Percentiles rank a stretch among this genome's conserved stretches.
Evolutionary conservation across 257 asterid species (phyloP).

Genomic region (Rubia yunnanensis): DNA sequence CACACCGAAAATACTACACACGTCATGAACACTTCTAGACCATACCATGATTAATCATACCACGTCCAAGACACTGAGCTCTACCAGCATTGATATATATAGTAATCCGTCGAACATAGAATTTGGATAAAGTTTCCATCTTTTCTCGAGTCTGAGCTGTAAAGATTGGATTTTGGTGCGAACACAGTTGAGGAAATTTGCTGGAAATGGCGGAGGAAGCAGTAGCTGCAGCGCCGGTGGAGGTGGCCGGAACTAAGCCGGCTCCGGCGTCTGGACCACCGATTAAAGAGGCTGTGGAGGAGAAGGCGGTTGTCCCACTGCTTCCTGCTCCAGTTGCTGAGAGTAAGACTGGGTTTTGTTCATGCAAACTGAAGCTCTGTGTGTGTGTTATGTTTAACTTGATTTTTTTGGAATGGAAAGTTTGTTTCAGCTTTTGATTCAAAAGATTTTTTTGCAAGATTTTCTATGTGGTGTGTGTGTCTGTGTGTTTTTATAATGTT

Average conservation of each 20-base stretch:
- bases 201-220: conserved; percentile 17
- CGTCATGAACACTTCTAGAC: background rate
- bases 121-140: background rate
- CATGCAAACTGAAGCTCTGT: background rate
- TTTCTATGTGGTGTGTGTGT: too few species aligned
- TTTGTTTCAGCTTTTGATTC: too few species aligned
- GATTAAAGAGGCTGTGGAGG: conserved; percentile 24
- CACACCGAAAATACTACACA: background rate
- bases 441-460: too few species aligned
- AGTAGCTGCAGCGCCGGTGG: conserved; percentile 12
- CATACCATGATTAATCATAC: background rate
- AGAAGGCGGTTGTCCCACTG: conserved; percentile 31
- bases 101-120: conserved; percentile 5
- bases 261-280: conserved; percentile 29
- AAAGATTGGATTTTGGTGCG: background rate
- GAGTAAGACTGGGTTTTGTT: conserved; percentile 7
- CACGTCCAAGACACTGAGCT: conserved; percentile 16
- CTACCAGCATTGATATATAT: conserved; percentile 14
- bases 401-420: too few species aligned
- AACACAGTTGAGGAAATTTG: background rate
- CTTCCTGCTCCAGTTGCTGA: conserved; percentile 9
- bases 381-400: background rate
- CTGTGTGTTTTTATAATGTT: too few species aligned
- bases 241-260: conserved; percentile 29
- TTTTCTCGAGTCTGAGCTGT: background rate